Evolutionary conservation across 768 basidiomycete species (phyloP).

Genomic region (Mycena haematopus): DNA sequence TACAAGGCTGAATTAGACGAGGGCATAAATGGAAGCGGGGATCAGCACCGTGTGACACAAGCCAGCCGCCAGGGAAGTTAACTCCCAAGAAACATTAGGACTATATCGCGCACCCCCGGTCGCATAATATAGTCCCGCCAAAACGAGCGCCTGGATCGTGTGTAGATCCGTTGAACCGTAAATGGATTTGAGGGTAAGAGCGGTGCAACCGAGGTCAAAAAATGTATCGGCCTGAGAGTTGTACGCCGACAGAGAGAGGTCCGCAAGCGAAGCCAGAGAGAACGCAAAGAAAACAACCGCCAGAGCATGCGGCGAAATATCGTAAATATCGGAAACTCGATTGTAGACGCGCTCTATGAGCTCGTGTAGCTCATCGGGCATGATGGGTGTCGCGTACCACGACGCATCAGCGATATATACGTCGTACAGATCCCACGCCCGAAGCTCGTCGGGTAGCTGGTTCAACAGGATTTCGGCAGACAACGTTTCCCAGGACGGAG

Average conservation of each 20-base stretch:
- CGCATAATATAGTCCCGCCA: slow-evolving; percentile 25
- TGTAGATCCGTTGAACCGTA: slow-evolving; percentile 17
- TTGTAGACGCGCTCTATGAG: neutral
- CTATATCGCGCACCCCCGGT: slow-evolving; percentile 31
- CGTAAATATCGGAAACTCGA: neutral
- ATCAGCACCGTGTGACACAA: slow-evolving; percentile 23
- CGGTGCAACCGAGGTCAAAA: slow-evolving; percentile 24
- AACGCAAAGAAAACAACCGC: slow-evolving; percentile 6
- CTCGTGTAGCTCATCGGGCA: slow-evolving; percentile 10
- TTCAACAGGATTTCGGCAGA: neutral
- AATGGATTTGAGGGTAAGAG: slow-evolving; percentile 22
- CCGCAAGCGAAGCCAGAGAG: slow-evolving; percentile 39
- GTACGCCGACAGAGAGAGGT: slow-evolving; percentile 42
- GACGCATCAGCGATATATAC: slow-evolving; percentile 1
- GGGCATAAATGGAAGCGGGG: too few relatives aligned
- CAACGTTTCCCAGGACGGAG: too few relatives aligned
- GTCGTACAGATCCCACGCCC: slow-evolving; percentile 14
- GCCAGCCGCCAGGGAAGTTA: slow-evolving; percentile 38
- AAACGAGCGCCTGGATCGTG: slow-evolving; percentile 30
- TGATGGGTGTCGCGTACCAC: slow-evolving; percentile 17
- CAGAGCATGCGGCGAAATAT: slow-evolving; percentile 1
- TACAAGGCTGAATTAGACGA: neutral
- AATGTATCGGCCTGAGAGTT: slow-evolving; percentile 30
- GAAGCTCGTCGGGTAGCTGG: slow-evolving; percentile 13
- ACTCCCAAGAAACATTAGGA: slow-evolving; percentile 42